phyloP scores from a whole-genome alignment of 2,329 filamentous ascomycete species.

The Microdochium bolleyi region DNA sequence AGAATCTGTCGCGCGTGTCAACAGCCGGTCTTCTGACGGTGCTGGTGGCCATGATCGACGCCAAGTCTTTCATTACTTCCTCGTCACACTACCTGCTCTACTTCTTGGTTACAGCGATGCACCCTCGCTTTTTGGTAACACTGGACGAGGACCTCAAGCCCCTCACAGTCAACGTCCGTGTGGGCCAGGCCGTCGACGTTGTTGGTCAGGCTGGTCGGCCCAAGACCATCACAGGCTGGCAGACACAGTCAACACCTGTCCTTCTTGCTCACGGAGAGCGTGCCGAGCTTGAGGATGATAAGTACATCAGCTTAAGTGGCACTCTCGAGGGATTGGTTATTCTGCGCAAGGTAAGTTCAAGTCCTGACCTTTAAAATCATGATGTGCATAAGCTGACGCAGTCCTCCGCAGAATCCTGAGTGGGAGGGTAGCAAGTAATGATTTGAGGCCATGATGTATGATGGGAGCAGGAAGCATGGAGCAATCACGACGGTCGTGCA shows the following conservation, averaged over 20 bases:
- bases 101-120: slow-evolving; percentile 94
- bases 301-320: slow-evolving; percentile 88
- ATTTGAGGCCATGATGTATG: not conserved
- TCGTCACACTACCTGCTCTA: slow-evolving; percentile 88
- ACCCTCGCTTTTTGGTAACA: slow-evolving; percentile 92
- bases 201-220: slow-evolving; percentile 94
- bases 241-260: slow-evolving; percentile 98
- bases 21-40: slow-evolving; percentile 85
- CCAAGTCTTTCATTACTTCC: slow-evolving; percentile 70
- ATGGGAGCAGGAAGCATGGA: not conserved
- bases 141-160: slow-evolving; percentile 92
- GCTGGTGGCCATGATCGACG: slow-evolving; percentile 87
- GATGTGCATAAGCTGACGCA: slow-evolving; percentile 3
- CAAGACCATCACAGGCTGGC: slow-evolving; percentile 99
- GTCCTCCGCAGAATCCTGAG: slow-evolving; percentile 40
- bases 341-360: slow-evolving; percentile 74
- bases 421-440: slow-evolving; percentile 42
- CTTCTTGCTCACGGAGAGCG: slow-evolving; percentile 90
- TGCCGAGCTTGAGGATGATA: slow-evolving; percentile 93
- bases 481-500: not conserved
- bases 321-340: slow-evolving; percentile 94
- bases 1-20: slow-evolving; percentile 86
- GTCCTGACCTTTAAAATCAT: not conserved
- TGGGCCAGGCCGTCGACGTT: slow-evolving; percentile 96
- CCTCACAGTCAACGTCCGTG: slow-evolving; percentile 88